Evolutionary conservation across 1,139 yeast genomes (phyloP).

Genomic region (Kazachstania sp.): DNA sequence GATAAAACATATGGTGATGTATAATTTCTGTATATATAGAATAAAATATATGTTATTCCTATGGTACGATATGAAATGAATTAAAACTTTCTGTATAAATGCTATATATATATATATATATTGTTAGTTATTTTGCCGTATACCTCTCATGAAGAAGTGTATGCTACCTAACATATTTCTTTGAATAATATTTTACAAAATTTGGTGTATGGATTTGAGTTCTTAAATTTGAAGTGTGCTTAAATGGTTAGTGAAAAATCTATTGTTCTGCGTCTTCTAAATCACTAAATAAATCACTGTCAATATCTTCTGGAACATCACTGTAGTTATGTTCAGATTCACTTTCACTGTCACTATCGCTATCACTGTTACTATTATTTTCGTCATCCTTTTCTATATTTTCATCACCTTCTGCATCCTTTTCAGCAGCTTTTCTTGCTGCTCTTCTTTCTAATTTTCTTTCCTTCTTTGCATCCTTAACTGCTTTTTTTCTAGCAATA

Average conservation of each 20-base stretch:
- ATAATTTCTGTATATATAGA: neutral
- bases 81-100: neutral
- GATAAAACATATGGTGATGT: conserved; percentile 11
- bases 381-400: conserved; percentile 10
- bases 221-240: neutral
- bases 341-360: conserved; percentile 18
- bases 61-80: neutral
- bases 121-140: neutral
- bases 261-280: conserved; percentile 23
- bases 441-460: conserved; percentile 57
- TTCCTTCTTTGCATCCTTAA: conserved; percentile 62
- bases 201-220: neutral
- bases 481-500: conserved; percentile 66
- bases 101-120: neutral
- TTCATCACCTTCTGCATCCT: conserved; percentile 19
- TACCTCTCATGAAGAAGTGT: neutral
- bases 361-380: conserved; percentile 4
- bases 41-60: neutral
- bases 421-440: conserved; percentile 30
- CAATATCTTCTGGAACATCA: conserved; percentile 37
- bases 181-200: neutral
- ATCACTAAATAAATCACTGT: conserved; percentile 37
- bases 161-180: neutral
- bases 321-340: conserved; percentile 19
- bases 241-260: neutral